Percentiles rank a stretch among this genome's conserved stretches.
These are phyloP conservation scores for Cynanchum wilfordii DNA, from an alignment of 257 asterid genomes.

Conservation along the genomic window DNA sequence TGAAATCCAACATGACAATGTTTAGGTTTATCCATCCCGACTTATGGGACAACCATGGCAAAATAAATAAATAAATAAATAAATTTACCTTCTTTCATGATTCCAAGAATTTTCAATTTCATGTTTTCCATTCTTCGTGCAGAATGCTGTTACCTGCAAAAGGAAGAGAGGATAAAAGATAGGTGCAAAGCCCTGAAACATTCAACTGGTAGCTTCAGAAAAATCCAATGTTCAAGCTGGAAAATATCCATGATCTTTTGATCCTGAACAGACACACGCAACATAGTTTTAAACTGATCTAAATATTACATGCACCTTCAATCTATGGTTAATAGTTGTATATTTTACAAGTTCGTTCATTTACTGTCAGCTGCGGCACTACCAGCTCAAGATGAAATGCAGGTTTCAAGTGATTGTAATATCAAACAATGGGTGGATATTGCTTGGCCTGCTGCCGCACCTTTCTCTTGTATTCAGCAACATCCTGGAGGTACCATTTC, in stretches of 20 bases:
- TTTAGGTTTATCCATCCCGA: too few relatives aligned
- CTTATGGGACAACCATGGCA: too few relatives aligned
- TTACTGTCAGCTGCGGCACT: neutral
- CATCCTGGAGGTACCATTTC: conserved; percentile 27
- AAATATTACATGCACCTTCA: neutral
- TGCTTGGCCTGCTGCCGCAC: conserved; percentile 41
- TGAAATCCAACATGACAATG: too few relatives aligned
- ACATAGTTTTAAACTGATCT: neutral
- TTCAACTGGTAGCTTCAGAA: too few relatives aligned
- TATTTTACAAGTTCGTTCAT: neutral
- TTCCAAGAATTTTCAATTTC: too few relatives aligned
- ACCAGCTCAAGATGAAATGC: neutral
- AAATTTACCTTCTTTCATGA: too few relatives aligned
- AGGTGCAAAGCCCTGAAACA: too few relatives aligned
- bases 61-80: too few relatives aligned
- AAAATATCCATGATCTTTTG: neutral
- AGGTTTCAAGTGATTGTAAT: neutral
- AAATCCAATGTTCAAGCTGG: neutral
- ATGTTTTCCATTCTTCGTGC: too few relatives aligned
- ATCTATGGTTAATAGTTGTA: neutral
- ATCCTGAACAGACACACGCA: neutral
- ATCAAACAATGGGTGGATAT: conserved; percentile 26
- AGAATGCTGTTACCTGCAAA: too few relatives aligned
- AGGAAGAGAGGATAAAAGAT: too few relatives aligned
- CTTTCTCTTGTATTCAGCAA: conserved; percentile 29